These are phyloP conservation scores for Mucuna pruriens DNA, from an alignment of 306 rosid species.

Conservation along the genomic window DNA sequence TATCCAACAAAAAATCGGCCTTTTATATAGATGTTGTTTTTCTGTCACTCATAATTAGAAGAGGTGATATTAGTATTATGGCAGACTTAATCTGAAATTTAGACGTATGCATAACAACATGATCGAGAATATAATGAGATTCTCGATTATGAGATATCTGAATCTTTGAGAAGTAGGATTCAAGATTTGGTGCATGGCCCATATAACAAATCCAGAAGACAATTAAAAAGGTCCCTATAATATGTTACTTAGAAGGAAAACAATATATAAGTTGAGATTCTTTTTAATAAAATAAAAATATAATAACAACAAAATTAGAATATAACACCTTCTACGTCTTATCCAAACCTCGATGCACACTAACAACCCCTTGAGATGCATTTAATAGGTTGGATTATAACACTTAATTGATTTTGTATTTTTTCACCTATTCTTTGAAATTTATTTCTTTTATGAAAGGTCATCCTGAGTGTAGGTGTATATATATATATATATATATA, in stretches of 20 bases:
- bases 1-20: background rate
- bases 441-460: too few relatives aligned
- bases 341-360: too few relatives aligned
- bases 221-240: background rate
- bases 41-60: background rate
- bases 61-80: background rate
- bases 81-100: background rate
- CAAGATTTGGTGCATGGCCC: background rate
- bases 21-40: background rate
- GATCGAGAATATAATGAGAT: background rate
- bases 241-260: background rate
- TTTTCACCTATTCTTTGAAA: background rate
- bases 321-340: too few relatives aligned
- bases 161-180: background rate
- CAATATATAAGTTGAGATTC: background rate
- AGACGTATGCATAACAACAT: background rate
- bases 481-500: too few relatives aligned
- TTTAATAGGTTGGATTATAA: background rate
- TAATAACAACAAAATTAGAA: too few relatives aligned
- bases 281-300: too few relatives aligned
- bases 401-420: background rate
- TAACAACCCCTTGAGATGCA: background rate
- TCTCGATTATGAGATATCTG: background rate
- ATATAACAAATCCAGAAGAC: background rate
- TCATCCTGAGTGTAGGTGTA: too few relatives aligned